Conservation (phyloP, 2,329 filamentous ascomycete species). For the Mariannaea sp. region DNA sequence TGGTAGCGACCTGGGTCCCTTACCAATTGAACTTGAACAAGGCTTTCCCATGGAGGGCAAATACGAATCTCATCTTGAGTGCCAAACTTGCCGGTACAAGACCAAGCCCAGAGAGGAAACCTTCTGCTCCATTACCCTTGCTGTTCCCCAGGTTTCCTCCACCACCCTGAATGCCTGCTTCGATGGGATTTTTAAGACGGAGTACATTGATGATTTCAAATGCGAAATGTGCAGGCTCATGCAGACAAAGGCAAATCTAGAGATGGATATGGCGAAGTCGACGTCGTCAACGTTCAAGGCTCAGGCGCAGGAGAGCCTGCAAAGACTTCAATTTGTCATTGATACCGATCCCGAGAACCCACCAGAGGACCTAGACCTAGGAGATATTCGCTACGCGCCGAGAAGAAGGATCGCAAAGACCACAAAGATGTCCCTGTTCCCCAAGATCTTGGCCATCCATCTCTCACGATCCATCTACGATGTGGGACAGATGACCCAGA, state of each 20-base stretch:
- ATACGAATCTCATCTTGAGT: conserved; percentile 94
- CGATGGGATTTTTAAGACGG: conserved; percentile 90
- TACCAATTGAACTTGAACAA: conserved; percentile 58
- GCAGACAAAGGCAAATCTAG: conserved; percentile 71
- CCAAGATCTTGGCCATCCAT: conserved; percentile 88
- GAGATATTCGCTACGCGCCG: conserved; percentile 74
- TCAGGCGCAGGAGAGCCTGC: conserved; percentile 62
- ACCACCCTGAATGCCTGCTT: conserved; percentile 88
- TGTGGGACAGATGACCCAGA: conserved; percentile 73
- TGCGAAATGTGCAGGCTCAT: conserved; percentile 91
- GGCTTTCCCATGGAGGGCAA: conserved; percentile 92
- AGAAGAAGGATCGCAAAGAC: conserved; percentile 85
- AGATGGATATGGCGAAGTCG: conserved; percentile 61
- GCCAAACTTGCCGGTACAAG: conserved; percentile 85
- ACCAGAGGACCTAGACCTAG: conserved; percentile 73
- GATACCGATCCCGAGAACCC: conserved; percentile 80
- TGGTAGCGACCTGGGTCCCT: conserved; percentile 24
- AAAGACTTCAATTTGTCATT: conserved; percentile 70
- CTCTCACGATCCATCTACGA: conserved; percentile 94
- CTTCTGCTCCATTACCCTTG: conserved; percentile 90
- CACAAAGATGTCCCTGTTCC: conserved; percentile 84
- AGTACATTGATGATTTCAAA: conserved; percentile 95
- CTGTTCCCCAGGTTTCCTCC: conserved; percentile 82
- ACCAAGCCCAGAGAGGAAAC: conserved; percentile 81
- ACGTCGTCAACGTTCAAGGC: conserved; percentile 57